These are phyloP conservation scores for Plectranthus barbatus DNA, from an alignment of 257 asterid genomes.

Conservation along the genomic window DNA sequence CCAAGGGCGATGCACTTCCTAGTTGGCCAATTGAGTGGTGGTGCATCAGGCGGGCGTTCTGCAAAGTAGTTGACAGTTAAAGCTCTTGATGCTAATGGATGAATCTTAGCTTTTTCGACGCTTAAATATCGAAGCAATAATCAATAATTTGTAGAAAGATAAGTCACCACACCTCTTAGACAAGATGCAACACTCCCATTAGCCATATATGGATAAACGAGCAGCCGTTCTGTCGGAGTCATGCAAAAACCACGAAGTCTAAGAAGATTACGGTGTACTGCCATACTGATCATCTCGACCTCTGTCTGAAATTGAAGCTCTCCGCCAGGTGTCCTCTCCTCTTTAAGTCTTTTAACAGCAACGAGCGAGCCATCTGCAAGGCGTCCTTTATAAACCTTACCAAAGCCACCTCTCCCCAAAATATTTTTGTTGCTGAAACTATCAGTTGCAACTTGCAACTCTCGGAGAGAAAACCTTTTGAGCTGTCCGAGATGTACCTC, in stretches of 20 bases:
- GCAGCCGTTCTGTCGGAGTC: slow-evolving; percentile 54
- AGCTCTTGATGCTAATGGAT: neutral
- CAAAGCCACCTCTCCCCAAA: slow-evolving; percentile 48
- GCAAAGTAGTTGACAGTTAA: slow-evolving; percentile 12
- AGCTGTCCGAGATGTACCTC: slow-evolving; percentile 53
- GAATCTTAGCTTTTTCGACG: neutral
- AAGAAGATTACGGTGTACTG: slow-evolving; percentile 53
- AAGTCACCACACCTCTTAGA: slow-evolving; percentile 39
- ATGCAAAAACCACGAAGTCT: slow-evolving; percentile 48
- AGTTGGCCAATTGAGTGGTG: slow-evolving; percentile 46
- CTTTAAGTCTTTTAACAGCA: slow-evolving; percentile 48
- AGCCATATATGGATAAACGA: slow-evolving; percentile 54
- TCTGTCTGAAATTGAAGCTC: slow-evolving; percentile 52
- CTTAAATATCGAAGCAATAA: neutral
- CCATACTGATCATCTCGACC: slow-evolving; percentile 52
- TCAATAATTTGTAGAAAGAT: neutral
- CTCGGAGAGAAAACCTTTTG: slow-evolving; percentile 48
- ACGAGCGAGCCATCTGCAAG: slow-evolving; percentile 41
- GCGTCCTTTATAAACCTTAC: slow-evolving; percentile 47
- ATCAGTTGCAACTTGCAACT: slow-evolving; percentile 51
- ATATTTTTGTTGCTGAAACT: slow-evolving; percentile 43
- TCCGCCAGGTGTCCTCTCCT: slow-evolving; percentile 50
- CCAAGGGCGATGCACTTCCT: slow-evolving; percentile 49
- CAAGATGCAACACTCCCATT: slow-evolving; percentile 58
- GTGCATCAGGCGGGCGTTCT: slow-evolving; percentile 44